Base-by-base conservation (phyloP, 2,329 filamentous ascomycete genomes). In the Plectosphaerella plurivora region DNA sequence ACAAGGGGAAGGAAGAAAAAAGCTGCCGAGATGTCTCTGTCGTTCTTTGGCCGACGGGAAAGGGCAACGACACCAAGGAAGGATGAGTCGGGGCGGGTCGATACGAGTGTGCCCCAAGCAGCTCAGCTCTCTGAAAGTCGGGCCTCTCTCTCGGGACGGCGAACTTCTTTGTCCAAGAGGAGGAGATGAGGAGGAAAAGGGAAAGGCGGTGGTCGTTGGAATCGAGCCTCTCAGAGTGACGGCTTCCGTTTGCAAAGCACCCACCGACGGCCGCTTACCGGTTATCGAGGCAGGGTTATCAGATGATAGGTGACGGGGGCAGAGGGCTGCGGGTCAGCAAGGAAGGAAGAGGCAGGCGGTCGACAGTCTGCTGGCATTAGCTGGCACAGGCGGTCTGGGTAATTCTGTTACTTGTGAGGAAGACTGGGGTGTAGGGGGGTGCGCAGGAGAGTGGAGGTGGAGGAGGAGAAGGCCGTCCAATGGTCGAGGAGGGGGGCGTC, bases 261-360 rank as follows among this genome's bases (percentile, higher is more conserved):
- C 72, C 77, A 74, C 74, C 74, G 74, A 72, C 66, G 73, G 77
- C 76, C 63, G 65, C 62, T 65, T 66, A 41, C 48, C 14, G 64
- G 67, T 66, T 70, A 55, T 57, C 56, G 56, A 58, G 56, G 68
- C 61, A 65, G 63, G 67, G 65, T 62, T 61, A 65, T 64, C 61
- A 71, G 65, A 59, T 73, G 71, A 73, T 58, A 69, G 66, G 55
- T 74, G 67, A 73, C 59, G 55, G 58, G 49, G 42, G n/a, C 57
- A 24, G 55, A 52, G 53, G 57, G 3, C 28, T 33, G 28, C 11
- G 28, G 22, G 22, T 12, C 8, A 33, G 28, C 28, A 33, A 12
- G 28, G 8, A 33, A 33, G 28, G 28, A 33, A 33, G 28, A 33
- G 28, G 28, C 28, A 50, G 48, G 39, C 51, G 51, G 41, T 51